Percentiles rank a stretch among this genome's conserved stretches.
Evolutionary conservation across 108 stramenopile genomes (phyloP).

Genomic region (Skeletonema costatum): DNA sequence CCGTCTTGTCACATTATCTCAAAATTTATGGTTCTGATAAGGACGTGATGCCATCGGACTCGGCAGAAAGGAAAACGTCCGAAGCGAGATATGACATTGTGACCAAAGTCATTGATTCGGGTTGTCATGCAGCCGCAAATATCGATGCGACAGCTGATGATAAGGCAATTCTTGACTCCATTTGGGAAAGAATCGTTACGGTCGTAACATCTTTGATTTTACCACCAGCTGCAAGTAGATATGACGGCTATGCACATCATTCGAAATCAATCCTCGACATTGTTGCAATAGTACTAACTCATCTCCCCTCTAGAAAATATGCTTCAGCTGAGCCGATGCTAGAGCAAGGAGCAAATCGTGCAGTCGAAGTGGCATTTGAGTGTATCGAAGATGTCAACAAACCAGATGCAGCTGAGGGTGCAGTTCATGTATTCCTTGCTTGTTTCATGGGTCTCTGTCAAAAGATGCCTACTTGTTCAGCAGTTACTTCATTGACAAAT

Average conservation of each 20-base stretch:
- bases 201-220: constrained; percentile 31
- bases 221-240: constrained; percentile 20
- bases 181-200: constrained; percentile 42
- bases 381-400: constrained; percentile 9
- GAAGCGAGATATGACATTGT: constrained; percentile 51
- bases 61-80: constrained; percentile 11
- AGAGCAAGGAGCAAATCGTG: constrained; percentile 39
- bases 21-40: constrained; percentile 27
- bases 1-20: constrained; percentile 52
- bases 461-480: constrained; percentile 44
- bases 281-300: constrained; percentile 34
- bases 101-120: constrained; percentile 51
- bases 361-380: constrained; percentile 41
- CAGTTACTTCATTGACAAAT: constrained; percentile 44
- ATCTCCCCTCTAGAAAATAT: constrained; percentile 32
- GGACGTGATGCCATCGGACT: background rate
- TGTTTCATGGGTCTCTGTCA: constrained; percentile 64
- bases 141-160: constrained; percentile 30
- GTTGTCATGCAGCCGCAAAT: constrained; percentile 47
- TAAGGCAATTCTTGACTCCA: constrained; percentile 26
- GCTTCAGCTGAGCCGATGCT: constrained; percentile 29
- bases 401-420: constrained; percentile 23
- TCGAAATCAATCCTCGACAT: constrained; percentile 45
- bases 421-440: constrained; percentile 52
- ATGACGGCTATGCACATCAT: constrained; percentile 37